Evolutionary conservation across 805 yeast species (phyloP).

Genomic region (Candida easanensis): DNA sequence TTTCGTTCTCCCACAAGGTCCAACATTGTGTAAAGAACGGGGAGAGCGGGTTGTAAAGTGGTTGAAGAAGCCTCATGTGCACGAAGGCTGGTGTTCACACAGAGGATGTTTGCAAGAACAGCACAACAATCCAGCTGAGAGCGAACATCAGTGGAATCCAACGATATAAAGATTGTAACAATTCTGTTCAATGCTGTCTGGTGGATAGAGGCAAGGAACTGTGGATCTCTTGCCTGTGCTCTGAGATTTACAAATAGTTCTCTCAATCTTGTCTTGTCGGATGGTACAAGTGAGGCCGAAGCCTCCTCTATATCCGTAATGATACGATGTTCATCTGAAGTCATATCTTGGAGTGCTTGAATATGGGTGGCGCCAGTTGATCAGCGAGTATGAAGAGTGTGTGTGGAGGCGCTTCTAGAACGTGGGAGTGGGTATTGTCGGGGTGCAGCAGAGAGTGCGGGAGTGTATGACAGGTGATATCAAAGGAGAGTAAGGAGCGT

Average conservation of each 20-base stretch:
- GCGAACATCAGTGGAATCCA: constrained; percentile 3
- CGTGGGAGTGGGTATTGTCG: no score
- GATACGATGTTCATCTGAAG: neutral
- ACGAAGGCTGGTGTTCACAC: constrained; percentile 19
- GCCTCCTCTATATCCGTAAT: constrained; percentile 1
- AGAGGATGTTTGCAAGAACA: constrained; percentile 22
- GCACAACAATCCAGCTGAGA: constrained; percentile 23
- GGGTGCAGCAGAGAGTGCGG: no score
- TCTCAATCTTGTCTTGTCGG: constrained; percentile 2
- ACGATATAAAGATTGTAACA: constrained; percentile 9
- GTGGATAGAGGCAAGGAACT: constrained; percentile 18
- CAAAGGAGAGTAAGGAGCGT: no score
- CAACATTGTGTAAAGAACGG: constrained; percentile 16
- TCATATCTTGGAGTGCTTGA: neutral
- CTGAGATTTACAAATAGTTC: constrained; percentile 16
- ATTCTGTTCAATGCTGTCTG: constrained; percentile 7
- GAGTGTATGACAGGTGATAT: no score
- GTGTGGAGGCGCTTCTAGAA: no score
- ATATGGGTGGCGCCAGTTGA: neutral
- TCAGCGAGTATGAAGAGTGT: neutral
- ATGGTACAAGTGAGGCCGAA: neutral
- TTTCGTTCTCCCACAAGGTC: constrained; percentile 26
- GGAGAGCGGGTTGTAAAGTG: constrained; percentile 7
- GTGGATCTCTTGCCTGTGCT: constrained; percentile 14
- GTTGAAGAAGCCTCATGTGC: constrained; percentile 1